Conservation (phyloP, 495 filamentous ascomycete genomes). For the Aspergillus kassunensis region DNA sequence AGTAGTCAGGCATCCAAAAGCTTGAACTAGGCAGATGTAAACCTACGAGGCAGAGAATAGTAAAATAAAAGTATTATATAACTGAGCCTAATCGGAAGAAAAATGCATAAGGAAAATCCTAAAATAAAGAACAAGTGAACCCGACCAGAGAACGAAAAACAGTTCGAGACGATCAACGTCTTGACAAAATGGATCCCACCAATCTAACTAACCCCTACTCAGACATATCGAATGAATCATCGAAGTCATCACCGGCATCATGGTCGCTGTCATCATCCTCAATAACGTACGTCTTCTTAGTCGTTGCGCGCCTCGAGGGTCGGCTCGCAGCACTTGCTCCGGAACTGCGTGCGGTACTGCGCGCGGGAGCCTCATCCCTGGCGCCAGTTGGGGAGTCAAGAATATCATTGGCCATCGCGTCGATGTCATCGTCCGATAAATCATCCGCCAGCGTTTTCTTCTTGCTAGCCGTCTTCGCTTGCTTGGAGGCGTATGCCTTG, state of each 20-base stretch:
- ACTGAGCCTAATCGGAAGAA: not conserved
- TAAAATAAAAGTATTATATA: too few species aligned
- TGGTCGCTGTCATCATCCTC: slow-evolving; percentile 50
- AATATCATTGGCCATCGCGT: slow-evolving; percentile 55
- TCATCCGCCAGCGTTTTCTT: slow-evolving; percentile 39
- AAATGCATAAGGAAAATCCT: not conserved
- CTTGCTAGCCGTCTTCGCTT: slow-evolving; percentile 31
- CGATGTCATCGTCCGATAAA: slow-evolving; percentile 47
- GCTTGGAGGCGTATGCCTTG: not conserved
- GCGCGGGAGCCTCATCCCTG: slow-evolving; percentile 28
- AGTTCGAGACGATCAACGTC: slow-evolving; percentile 18
- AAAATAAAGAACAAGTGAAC: not conserved
- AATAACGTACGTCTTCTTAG: slow-evolving; percentile 54
- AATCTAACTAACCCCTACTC: slow-evolving; percentile 23
- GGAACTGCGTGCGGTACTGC: slow-evolving; percentile 35
- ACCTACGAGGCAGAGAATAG: too few species aligned
- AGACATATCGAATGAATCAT: slow-evolving; percentile 32
- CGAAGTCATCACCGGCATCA: slow-evolving; percentile 27
- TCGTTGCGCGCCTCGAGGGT: slow-evolving; percentile 51
- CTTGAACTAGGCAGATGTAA: too few species aligned
- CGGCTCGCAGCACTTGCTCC: slow-evolving; percentile 38
- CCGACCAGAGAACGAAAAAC: not conserved
- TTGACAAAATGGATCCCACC: not conserved
- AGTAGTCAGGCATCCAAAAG: too few species aligned
- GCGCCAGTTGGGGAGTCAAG: slow-evolving; percentile 48